Percentiles rank a stretch among this genome's conserved stretches.
phyloP scores from a whole-genome alignment of 768 basidiomycete species.

The Chiua virens region DNA sequence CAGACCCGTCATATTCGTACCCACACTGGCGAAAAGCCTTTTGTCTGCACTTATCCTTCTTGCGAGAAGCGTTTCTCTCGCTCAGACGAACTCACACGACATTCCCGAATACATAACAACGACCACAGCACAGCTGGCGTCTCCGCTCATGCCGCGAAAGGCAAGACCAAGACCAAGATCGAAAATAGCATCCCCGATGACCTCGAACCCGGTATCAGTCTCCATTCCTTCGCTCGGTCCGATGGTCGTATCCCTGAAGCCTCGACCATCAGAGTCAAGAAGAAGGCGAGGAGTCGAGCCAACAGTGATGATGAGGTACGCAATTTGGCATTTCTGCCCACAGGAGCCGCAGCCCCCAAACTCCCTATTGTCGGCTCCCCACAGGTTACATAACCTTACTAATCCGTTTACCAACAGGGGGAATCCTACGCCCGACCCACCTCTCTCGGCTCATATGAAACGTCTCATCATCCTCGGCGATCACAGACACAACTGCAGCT shows the following conservation, averaged over 20 bases:
- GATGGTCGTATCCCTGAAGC: conserved; percentile 25
- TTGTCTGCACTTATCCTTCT: conserved; percentile 85
- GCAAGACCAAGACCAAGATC: conserved; percentile 30
- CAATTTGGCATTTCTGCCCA: conserved; percentile 4
- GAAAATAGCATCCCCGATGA: conserved; percentile 27
- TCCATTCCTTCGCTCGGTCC: conserved; percentile 23
- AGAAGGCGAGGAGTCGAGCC: conserved; percentile 76
- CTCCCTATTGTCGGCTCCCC: conserved; percentile 24
- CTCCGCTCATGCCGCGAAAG: conserved; percentile 24
- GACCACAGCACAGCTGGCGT: conserved; percentile 37
- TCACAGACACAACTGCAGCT: conserved; percentile 26
- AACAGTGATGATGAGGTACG: conserved; percentile 85
- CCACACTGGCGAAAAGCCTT: conserved; percentile 98
- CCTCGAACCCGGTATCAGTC: conserved; percentile 24
- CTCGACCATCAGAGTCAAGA: conserved; percentile 50
- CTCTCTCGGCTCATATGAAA: conserved; percentile 45
- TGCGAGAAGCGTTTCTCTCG: conserved; percentile 99
- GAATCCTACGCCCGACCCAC: conserved; percentile 62
- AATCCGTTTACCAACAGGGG: conserved; percentile 34
- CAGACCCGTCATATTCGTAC: conserved; percentile 98
- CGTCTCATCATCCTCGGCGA: conserved; percentile 29
- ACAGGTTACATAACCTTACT: conserved; percentile 27
- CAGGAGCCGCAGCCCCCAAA: conserved; percentile 5
- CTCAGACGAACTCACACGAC: conserved; percentile 97
- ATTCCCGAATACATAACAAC: conserved; percentile 88